These are phyloP conservation scores for Phlebiopsis gigantea DNA, from an alignment of 768 basidiomycete species.

Conservation along the genomic window DNA sequence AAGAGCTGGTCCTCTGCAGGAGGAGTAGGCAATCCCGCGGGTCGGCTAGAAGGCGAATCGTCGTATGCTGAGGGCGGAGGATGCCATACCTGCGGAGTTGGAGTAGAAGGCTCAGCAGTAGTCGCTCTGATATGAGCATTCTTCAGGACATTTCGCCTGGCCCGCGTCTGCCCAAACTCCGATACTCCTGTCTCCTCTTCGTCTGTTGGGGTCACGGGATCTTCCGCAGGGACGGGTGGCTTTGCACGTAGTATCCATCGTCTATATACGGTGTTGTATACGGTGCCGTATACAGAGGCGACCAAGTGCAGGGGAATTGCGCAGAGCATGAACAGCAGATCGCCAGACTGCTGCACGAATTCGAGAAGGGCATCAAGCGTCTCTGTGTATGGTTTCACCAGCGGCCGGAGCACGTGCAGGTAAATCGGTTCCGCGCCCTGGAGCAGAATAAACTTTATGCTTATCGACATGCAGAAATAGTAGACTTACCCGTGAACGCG, in stretches of 20 bases:
- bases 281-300: slow-evolving; percentile 27
- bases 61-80: slow-evolving; percentile 46
- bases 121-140: slow-evolving; percentile 4
- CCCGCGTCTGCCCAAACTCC: slow-evolving; percentile 7
- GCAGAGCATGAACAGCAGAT: slow-evolving; percentile 45
- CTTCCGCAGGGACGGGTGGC: not conserved
- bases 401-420: slow-evolving; percentile 73
- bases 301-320: slow-evolving; percentile 35
- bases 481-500: slow-evolving; percentile 60
- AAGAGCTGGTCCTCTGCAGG: slow-evolving; percentile 7
- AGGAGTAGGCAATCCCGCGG: slow-evolving; percentile 3
- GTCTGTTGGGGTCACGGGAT: not conserved
- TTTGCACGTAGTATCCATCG: not conserved
- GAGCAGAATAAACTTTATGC: not conserved
- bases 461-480: not conserved
- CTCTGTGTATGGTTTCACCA: slow-evolving; percentile 67
- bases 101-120: not conserved
- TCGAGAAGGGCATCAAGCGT: slow-evolving; percentile 65
- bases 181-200: not conserved
- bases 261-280: not conserved
- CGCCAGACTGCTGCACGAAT: slow-evolving; percentile 55
- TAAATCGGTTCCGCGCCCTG: slow-evolving; percentile 86
- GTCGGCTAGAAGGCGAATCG: slow-evolving; percentile 5
- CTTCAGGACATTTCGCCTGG: slow-evolving; percentile 5
- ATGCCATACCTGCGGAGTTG: slow-evolving; percentile 49